Evolutionary conservation across 2,329 filamentous ascomycete species (phyloP).

Genomic region (Pyricularia sp.): DNA sequence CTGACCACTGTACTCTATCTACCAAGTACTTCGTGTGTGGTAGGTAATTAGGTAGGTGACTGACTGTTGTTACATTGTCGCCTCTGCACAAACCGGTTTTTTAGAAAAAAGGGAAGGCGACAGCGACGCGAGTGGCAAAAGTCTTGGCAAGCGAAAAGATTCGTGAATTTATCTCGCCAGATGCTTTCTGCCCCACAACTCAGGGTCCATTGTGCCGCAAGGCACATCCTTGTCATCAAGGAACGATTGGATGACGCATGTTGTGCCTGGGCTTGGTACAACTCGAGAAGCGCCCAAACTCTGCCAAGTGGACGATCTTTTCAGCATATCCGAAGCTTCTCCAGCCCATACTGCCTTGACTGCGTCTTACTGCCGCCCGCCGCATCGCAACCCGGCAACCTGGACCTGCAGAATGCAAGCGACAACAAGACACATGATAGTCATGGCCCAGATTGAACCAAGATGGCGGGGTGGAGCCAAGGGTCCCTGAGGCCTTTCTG

Average conservation of each 20-base stretch:
- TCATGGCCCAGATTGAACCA: not conserved
- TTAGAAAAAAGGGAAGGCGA: not conserved
- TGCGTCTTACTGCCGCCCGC: not conserved
- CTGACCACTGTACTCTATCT: not conserved
- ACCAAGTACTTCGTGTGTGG: no score
- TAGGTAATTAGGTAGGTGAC: not conserved
- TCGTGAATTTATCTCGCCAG: not conserved
- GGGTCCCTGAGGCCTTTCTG: not conserved
- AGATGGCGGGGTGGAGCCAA: not conserved
- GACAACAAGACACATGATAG: not conserved
- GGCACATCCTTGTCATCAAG: not conserved
- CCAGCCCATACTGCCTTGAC: not conserved
- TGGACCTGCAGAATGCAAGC: not conserved
- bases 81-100: not conserved
- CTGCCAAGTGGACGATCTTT: not conserved
- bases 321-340: not conserved
- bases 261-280: not conserved
- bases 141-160: not conserved
- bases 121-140: not conserved
- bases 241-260: not conserved
- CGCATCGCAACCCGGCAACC: not conserved
- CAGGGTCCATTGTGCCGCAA: not conserved
- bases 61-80: not conserved
- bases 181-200: not conserved
- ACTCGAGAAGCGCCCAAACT: not conserved